Base-by-base conservation (phyloP, 257 asterid species). In the Cynanchum wilfordii region DNA sequence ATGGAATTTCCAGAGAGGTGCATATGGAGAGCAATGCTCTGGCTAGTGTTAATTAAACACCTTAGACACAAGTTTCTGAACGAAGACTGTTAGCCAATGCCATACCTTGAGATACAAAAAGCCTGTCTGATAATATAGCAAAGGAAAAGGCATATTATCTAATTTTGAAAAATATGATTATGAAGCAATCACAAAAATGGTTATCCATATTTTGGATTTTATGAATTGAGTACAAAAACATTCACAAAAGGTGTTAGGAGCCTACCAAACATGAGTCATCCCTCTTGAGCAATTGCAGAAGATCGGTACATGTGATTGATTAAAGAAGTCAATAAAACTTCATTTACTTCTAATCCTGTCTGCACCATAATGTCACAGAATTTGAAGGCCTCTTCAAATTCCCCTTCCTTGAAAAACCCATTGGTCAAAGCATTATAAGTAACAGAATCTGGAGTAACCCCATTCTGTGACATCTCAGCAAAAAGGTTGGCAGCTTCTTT, bases 381-480 rank as follows among this genome's bases (percentile, higher is more conserved):
- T 75, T 67, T 72, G 65, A 82, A 84, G 71, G 85, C 90, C 71
- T 86, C 90, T 74, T 83, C 88, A 44, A 82, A 76, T 66, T 83
- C 81, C 66, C 93, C 93, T 82, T 84, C 87, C 84, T 85, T 87
- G 80, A 82, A 79, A 71, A 89, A 71, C 54, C 85, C 85, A 10
- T 86, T 87, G 9, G 83, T 71, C 85, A 93, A 73, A n/a, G 77
- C 76, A 81, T 86, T 90, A 71, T 87, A 87, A 69, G 96, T 85
- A 71, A 87, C 88, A 71, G 87, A 77, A 82, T 93, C 98, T 25
- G 97, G 98, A 57, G 66, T 60, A 38, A 86, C 74, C 76, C 96
- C 92, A 45, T 82, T 84, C 78, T 79, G 77, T 75, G 86, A 22
- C 98, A 93, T 90, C 80, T 93, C 94, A 54, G 77, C 74, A 25